Evolutionary conservation across 257 asterid genomes (phyloP), one percentile per base, ranked within the genome.

Genomic region (Marsdenia floribunda): DNA sequence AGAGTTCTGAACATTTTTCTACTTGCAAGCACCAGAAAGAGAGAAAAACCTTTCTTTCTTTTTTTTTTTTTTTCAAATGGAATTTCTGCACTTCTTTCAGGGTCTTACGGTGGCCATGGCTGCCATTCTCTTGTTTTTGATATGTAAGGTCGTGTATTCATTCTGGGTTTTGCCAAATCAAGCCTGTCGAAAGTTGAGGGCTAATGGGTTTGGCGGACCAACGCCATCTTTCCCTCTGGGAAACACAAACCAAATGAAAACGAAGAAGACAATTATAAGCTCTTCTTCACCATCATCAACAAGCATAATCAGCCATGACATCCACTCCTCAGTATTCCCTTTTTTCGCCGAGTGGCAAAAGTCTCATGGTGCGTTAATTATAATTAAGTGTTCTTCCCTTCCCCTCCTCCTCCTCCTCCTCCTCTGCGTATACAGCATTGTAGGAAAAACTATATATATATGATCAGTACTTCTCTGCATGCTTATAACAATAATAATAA

Each of bases 181-280:
- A 37, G 77, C 75, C 9, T 72, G 85, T n/a, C 42, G 71, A 59
- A 89, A 85, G 81, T 87, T 94, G 4, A 83, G 73, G 76, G 79
- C 82, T 26, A 90, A 89, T 83, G 99, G 99, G n/a, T 89, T 94
- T 78, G 69, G 76, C 0, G 99, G 99, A 52, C 99, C 99, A 18
- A 76, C 58, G 40, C 99, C 99, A 5, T 77, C 73, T 73, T 94
- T 94, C 55, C 99, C 99, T 75, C 24, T 90, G 0, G 99, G 99
- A 71, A 94, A 94, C 83, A 75, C 88, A 69, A 78, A 65, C 2
- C 90, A 85, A 37, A 90, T 93, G 85, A 88, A 75, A 63, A 84
- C 49, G 68, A 46, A 63, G 47, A 78, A 58, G 69, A 72, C 35
- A 15, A 37, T 3, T 6, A 42, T 16, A 8, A 53, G 9, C 2